phyloP scores from a whole-genome alignment of 257 asterid species.

The Hygrophila difformis region DNA sequence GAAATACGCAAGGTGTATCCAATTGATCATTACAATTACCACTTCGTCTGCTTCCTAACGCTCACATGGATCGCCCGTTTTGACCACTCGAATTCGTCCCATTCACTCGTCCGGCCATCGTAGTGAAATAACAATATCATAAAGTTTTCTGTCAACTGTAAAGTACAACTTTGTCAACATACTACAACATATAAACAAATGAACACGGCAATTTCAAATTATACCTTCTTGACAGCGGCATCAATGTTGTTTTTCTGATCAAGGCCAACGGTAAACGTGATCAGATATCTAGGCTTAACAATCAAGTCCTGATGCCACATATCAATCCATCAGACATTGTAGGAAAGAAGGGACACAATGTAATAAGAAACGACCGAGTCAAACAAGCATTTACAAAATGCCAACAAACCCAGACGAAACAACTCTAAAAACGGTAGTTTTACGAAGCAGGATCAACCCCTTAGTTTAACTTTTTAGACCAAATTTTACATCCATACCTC shows the following conservation, averaged over 20 bases:
- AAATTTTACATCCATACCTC: conserved; percentile 70
- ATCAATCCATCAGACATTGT: conserved; percentile 8
- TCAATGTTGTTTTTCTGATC: conserved; percentile 78
- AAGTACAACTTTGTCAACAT: conserved; percentile 19
- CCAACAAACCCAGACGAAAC: too few species aligned
- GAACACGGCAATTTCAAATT: too few species aligned
- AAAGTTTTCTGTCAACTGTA: conserved; percentile 85
- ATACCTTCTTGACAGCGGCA: conserved; percentile 77
- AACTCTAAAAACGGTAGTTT: too few species aligned
- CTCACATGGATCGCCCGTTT: conserved; percentile 77
- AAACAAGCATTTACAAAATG: neutral
- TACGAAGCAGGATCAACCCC: too few species aligned
- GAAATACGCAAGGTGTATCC: conserved; percentile 1
- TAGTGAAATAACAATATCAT: conserved; percentile 76
- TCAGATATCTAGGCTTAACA: conserved; percentile 73
- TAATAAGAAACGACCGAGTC: neutral
- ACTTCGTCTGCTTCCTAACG: conserved; percentile 70
- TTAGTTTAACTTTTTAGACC: too few species aligned
- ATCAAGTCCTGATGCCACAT: conserved; percentile 50
- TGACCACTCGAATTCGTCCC: conserved; percentile 97
- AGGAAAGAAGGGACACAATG: neutral
- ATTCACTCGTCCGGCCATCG: conserved; percentile 80
- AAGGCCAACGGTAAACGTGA: conserved; percentile 78
- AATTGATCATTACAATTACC: conserved; percentile 31
- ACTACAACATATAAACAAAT: too few species aligned